A percentile compares a stretch with the other conserved stretches of the same genome.
Evolutionary conservation across 805 yeast species (phyloP).

Genomic region (Kodamaea kaohsiungensis): DNA sequence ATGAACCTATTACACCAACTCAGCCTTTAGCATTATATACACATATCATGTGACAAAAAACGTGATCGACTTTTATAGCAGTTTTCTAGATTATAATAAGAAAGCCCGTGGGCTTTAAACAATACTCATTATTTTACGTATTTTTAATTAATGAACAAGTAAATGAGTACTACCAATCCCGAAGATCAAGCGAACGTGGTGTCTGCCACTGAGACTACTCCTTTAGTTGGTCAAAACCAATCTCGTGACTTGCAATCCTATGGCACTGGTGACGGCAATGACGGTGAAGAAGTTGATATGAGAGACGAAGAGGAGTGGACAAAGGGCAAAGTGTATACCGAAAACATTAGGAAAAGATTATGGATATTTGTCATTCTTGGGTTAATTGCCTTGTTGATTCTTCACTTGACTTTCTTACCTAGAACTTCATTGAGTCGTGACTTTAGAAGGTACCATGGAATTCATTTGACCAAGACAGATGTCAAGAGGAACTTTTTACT

Average conservation of each 20-base stretch:
- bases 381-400: constrained; percentile 49
- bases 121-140: background rate
- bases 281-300: background rate
- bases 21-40: background rate
- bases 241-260: background rate
- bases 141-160: background rate
- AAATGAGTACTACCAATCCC: background rate
- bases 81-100: background rate
- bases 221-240: background rate
- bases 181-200: background rate
- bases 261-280: background rate
- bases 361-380: constrained; percentile 52
- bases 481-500: constrained; percentile 61
- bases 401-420: constrained; percentile 75
- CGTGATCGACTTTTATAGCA: background rate
- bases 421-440: constrained; percentile 83
- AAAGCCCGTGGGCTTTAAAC: constrained; percentile 4
- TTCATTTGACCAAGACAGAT: constrained; percentile 65
- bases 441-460: constrained; percentile 70
- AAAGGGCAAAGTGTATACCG: constrained; percentile 1
- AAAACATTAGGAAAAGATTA: constrained; percentile 27
- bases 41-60: too few relatives aligned
- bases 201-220: background rate
- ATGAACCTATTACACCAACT: background rate
- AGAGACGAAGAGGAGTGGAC: constrained; percentile 1